Evolutionary conservation across 768 basidiomycete species (phyloP), one percentile per base, ranked within the genome.

Genomic region (Mrakia frigida): DNA sequence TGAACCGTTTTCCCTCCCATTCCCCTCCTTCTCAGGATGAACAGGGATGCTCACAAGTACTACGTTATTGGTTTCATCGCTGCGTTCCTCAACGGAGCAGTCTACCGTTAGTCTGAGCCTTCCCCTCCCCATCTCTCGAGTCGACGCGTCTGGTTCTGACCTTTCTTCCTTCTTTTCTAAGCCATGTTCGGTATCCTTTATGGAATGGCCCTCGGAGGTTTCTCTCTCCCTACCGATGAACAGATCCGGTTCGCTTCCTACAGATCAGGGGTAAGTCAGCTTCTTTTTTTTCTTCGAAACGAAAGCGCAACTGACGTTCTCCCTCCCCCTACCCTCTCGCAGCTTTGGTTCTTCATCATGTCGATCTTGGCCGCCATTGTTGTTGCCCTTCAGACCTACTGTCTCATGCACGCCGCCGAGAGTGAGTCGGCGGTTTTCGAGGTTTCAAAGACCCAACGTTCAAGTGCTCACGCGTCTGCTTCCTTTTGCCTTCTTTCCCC

Each of bases 401-500:
- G 43, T 18, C 43, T 46, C 43, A 46, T 46, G 43, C 43, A 46
- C 43, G 43, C 43, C 9, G 43, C 43, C 43, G 43, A 46, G 43
- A 46, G n/a, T n/a, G n/a, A n/a, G n/a, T n/a, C n/a, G n/a, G n/a
- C n/a, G n/a, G n/a, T 59, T 16, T 41, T 39, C 21, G 1, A 4
- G 37, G 2, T 37, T 21, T 46, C 41, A 43, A 21, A n/a, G n/a
- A n/a, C n/a, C n/a, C n/a, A n/a, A n/a, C 37, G 23, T 35, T 41
- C 23, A 16, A 6, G 33, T 52, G 37, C 71, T 46, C 11, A 35
- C 53, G 28, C n/a, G n/a, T 65, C 65, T 23, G 18, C n/a, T 46
- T 28, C 41, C 50, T 10, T 31, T n/a, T n/a, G n/a, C n/a, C 74
- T 13, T 41, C 41, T 39, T n/a, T 6, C 91, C 93, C 52, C 89